phyloP scores from a whole-genome alignment of 768 basidiomycete species.

The Amyloporia xantha region DNA sequence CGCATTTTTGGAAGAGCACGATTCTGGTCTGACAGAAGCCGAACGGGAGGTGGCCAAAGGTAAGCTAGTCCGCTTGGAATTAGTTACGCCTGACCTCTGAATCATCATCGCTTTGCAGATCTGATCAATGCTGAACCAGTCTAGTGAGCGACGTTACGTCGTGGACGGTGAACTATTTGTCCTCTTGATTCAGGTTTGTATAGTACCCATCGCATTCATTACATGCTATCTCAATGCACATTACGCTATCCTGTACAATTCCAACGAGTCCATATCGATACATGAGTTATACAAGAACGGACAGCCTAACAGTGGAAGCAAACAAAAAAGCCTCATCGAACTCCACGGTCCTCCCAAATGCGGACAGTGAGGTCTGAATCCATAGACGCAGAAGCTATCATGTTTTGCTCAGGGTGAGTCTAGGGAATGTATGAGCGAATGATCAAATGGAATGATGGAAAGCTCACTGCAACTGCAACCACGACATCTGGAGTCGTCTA shows the following conservation, averaged over 20 bases:
- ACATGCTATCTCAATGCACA: conserved; percentile 10
- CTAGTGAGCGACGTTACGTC: conserved; percentile 28
- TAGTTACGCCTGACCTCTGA: neutral
- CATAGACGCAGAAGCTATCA: conserved; percentile 83
- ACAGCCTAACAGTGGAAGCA: neutral
- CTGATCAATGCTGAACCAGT: conserved; percentile 56
- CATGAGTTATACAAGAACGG: neutral
- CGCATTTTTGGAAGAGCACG: conserved; percentile 92
- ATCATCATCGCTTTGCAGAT: conserved; percentile 30
- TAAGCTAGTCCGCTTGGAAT: conserved; percentile 24
- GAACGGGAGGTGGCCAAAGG: conserved; percentile 76
- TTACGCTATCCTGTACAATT: conserved; percentile 7
- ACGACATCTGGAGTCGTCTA: conserved; percentile 57
- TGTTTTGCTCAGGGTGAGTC: conserved; percentile 68
- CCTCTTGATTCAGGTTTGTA: conserved; percentile 12
- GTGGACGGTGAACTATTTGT: neutral
- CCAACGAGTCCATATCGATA: neutral
- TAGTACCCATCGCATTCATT: conserved; percentile 11
- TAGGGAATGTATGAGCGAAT: conserved; percentile 23
- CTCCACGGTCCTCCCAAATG: conserved; percentile 60
- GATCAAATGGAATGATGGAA: conserved; percentile 6
- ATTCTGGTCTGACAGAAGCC: conserved; percentile 74
- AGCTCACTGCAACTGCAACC: conserved; percentile 59
- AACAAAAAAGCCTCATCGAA: neutral
- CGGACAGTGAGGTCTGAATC: conserved; percentile 84